A percentile compares a stretch with the other conserved stretches of the same genome.
These are phyloP conservation scores for Lentinula boryana DNA, from an alignment of 768 basidiomycete genomes.

Conservation along the genomic window DNA sequence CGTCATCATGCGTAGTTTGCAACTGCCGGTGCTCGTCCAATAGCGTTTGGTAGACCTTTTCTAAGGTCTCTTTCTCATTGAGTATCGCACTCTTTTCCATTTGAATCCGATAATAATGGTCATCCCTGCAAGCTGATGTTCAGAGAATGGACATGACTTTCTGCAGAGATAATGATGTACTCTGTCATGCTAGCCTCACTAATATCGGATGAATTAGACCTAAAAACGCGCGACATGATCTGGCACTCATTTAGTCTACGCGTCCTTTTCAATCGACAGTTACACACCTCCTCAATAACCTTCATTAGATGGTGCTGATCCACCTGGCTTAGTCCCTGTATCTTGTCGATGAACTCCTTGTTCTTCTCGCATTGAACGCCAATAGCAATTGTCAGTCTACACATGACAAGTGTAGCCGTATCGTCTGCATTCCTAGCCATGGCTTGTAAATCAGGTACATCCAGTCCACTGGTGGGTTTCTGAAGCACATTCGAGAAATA, in stretches of 20 bases:
- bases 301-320: conserved; percentile 91
- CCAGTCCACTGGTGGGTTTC: conserved; percentile 69
- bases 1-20: conserved; percentile 75
- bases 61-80: conserved; percentile 81
- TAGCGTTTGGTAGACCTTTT: conserved; percentile 73
- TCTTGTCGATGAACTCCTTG: conserved; percentile 83
- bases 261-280: background rate
- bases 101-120: conserved; percentile 84
- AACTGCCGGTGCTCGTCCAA: conserved; percentile 70
- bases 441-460: conserved; percentile 84
- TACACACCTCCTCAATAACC: conserved; percentile 82
- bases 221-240: conserved; percentile 72
- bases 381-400: conserved; percentile 77
- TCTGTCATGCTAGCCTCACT: conserved; percentile 71
- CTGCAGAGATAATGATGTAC: conserved; percentile 36
- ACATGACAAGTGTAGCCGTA: conserved; percentile 63
- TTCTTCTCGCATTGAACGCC: conserved; percentile 88
- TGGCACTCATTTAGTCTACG: conserved; percentile 18
- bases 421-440: conserved; percentile 74
- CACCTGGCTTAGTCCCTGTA: conserved; percentile 74
- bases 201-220: conserved; percentile 37
- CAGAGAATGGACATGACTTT: conserved; percentile 4
- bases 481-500: conserved; percentile 83
- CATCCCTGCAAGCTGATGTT: conserved; percentile 50
- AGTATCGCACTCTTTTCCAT: conserved; percentile 72